A percentile compares a stretch with the other conserved stretches of the same genome.
phyloP scores from a whole-genome alignment of 306 rosid species.

The Glycyrrhiza uralensis region DNA sequence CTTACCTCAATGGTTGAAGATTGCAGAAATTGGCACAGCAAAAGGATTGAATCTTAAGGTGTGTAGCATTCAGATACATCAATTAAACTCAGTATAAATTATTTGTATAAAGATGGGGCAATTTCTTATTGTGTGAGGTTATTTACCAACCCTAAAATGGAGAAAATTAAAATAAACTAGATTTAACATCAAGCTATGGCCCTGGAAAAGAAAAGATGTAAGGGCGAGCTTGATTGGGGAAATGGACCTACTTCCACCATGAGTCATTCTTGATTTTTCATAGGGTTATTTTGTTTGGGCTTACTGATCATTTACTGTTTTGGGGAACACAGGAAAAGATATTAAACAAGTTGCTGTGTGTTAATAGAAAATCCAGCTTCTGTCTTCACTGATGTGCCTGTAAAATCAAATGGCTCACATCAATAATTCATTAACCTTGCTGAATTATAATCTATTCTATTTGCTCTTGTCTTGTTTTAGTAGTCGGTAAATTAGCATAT shows the following conservation, averaged over 20 bases:
- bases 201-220: neutral
- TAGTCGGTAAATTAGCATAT: constrained; percentile 2
- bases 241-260: neutral
- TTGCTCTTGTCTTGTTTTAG: neutral
- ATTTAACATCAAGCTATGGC: neutral
- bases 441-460: neutral
- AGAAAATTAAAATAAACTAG: neutral
- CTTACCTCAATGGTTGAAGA: constrained; percentile 73
- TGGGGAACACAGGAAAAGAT: neutral
- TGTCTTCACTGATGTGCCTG: neutral
- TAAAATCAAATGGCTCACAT: neutral
- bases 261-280: neutral
- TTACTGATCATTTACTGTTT: neutral
- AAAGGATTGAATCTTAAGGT: constrained; percentile 63
- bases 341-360: neutral
- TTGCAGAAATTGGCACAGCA: constrained; percentile 40
- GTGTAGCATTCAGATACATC: constrained; percentile 39
- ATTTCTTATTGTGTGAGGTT: neutral
- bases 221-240: neutral
- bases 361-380: neutral
- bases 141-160: neutral
- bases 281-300: neutral
- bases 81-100: neutral
- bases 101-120: neutral
- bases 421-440: neutral